These are phyloP conservation scores for Zoysia pacifica DNA, from an alignment of 176 grass and related monocot genomes.

Conservation along the genomic window DNA sequence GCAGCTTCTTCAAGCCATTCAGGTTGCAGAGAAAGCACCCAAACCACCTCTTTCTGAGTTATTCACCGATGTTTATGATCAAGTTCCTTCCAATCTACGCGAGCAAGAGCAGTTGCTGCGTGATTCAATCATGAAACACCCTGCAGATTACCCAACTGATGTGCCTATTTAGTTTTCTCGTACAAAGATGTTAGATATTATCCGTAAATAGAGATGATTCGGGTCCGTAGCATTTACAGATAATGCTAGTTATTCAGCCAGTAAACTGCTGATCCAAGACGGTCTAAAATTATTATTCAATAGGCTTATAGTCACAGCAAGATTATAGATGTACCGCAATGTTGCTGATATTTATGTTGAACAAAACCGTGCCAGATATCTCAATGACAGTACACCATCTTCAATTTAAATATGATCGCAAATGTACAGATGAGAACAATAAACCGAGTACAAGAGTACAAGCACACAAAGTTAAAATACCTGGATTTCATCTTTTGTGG, in stretches of 20 bases:
- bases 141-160: conserved; percentile 73
- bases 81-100: conserved; percentile 68
- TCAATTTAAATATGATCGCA: neutral
- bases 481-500: neutral
- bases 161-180: conserved; percentile 57
- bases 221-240: conserved; percentile 33
- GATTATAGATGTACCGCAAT: neutral
- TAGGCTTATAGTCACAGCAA: neutral
- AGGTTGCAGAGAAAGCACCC: conserved; percentile 74
- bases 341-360: conserved; percentile 4
- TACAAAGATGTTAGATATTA: neutral
- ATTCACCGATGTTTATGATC: conserved; percentile 88
- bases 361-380: conserved; percentile 14
- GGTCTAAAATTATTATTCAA: conserved; percentile 3
- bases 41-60: conserved; percentile 71
- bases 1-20: conserved; percentile 86
- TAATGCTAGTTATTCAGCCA: conserved; percentile 5
- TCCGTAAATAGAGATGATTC: conserved; percentile 32
- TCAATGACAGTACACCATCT: neutral
- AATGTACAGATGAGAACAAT: neutral
- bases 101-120: conserved; percentile 72
- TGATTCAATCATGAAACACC: conserved; percentile 71
- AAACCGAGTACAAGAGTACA: neutral
- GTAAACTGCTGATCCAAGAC: conserved; percentile 26
- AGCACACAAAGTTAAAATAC: neutral